Base-by-base conservation (phyloP, 2,329 filamentous ascomycete species). In the Blastomyces percursus region DNA sequence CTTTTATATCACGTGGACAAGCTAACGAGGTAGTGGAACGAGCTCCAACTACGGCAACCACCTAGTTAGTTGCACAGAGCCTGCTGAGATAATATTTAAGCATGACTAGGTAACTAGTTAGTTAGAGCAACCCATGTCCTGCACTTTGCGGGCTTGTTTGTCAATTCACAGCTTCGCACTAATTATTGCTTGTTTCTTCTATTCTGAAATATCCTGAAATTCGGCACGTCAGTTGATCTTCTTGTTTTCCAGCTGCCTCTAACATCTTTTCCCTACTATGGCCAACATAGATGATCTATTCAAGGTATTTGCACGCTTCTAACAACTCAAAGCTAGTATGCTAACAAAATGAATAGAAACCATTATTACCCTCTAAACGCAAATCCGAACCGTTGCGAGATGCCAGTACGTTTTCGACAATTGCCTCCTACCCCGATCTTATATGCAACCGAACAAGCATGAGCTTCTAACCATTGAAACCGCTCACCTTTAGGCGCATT, bases 241-340 rank as follows among this genome's bases (percentile, higher is more conserved):
- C 46, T 2, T 50, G 11, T 21, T 50, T 21, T 50, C 9, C 46
- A 27, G 21, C 46, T 50, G 2, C 6, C 46, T 50, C 46, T 11
- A 50, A 21, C 46, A 12, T 11, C 27, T 21, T 24, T 2, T 11
- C 6, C 21, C 40, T 59, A 69, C 61, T 51, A 86, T 85, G 83
- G 80, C 82, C 30, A 84, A 80, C 70, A 80, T 86, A 66, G 83
- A 86, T 70, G 83, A 86, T 54, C 79, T 86, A 19, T 86, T 86
- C 76, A 85, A 79, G 70, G 78, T 78, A 65, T 40, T 40, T 51
- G 9, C 35, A n/a, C 11, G 42, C 35, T 16, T 30, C n/a, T 4
- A 16, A 30, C 9, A 12, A n/a, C 44, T n/a, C 21, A 38, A 42
- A 48, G 14, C 12, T 8, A n/a, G 27, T 24, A 46, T 38, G 30